Conservation (phyloP, 345 rosid species). For the Salix brachista region DNA sequence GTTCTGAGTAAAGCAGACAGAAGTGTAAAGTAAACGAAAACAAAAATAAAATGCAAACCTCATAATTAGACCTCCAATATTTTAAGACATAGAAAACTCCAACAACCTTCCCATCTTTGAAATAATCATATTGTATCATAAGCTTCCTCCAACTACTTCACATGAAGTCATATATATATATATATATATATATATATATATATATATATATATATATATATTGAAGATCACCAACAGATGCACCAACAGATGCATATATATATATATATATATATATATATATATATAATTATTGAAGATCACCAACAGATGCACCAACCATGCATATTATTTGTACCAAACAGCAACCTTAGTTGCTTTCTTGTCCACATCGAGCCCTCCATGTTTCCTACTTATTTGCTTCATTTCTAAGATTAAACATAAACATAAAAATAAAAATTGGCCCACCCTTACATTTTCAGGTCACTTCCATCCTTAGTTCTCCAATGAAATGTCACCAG, state of each 20-base stretch:
- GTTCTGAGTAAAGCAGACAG: no score
- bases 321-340: background rate
- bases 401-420: slow-evolving; percentile 8
- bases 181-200: no score
- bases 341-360: background rate
- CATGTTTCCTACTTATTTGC: background rate
- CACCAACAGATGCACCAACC: slow-evolving; percentile 13
- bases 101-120: no score
- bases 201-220: no score
- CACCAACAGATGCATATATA: no score
- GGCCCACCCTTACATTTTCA: background rate
- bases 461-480: background rate
- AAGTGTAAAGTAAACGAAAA: no score
- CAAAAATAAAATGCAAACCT: no score
- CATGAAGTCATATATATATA: background rate
- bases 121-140: background rate
- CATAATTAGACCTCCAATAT: no score
- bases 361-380: slow-evolving; percentile 17
- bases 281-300: background rate
- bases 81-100: no score
- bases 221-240: background rate
- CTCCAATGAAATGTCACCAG: background rate
- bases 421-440: no score
- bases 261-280: no score
- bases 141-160: background rate